phyloP scores from a whole-genome alignment of 352 stramenopile species.

The Pythium graminicola region DNA sequence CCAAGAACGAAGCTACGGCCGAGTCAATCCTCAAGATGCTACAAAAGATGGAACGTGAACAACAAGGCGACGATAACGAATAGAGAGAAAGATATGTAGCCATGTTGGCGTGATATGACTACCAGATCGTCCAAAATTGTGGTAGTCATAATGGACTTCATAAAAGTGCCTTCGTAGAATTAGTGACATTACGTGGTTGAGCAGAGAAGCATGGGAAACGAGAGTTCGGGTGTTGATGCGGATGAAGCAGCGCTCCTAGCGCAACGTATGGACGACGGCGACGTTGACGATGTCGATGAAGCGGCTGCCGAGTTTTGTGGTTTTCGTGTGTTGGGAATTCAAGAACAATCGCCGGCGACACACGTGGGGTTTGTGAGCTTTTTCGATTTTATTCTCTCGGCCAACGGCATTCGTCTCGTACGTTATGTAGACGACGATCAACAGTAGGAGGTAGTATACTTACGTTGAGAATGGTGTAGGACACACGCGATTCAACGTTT shows the following conservation, averaged over 20 bases:
- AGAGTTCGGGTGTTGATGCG: slow-evolving; percentile 19
- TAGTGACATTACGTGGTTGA: slow-evolving; percentile 16
- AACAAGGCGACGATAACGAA: slow-evolving; percentile 17
- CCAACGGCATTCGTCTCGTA: slow-evolving; percentile 85
- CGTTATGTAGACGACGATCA: too few relatives aligned
- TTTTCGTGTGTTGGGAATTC: slow-evolving; percentile 96
- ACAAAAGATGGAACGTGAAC: slow-evolving; percentile 40
- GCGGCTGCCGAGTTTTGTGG: slow-evolving; percentile 69
- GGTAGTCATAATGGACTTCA: slow-evolving; percentile 8
- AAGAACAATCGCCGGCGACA: slow-evolving; percentile 91
- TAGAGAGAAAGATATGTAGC: slow-evolving; percentile 2
- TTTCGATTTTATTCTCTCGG: slow-evolving; percentile 97
- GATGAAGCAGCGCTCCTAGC: slow-evolving; percentile 11
- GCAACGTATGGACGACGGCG: neutral
- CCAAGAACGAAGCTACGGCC: slow-evolving; percentile 69
- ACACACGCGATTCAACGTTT: slow-evolving; percentile 83
- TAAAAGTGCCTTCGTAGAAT: slow-evolving; percentile 7
- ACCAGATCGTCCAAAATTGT: slow-evolving; percentile 3
- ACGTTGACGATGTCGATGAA: slow-evolving; percentile 16
- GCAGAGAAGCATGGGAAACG: slow-evolving; percentile 19
- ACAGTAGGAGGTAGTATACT: too few relatives aligned
- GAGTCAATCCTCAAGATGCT: slow-evolving; percentile 85
- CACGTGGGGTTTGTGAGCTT: slow-evolving; percentile 93
- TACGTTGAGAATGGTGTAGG: slow-evolving; percentile 24
- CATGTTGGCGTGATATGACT: slow-evolving; percentile 2